Percentiles rank a stretch among this genome's conserved stretches.
Conservation (phyloP, 305 asterid genomes). For the Ajuga reptans region DNA sequence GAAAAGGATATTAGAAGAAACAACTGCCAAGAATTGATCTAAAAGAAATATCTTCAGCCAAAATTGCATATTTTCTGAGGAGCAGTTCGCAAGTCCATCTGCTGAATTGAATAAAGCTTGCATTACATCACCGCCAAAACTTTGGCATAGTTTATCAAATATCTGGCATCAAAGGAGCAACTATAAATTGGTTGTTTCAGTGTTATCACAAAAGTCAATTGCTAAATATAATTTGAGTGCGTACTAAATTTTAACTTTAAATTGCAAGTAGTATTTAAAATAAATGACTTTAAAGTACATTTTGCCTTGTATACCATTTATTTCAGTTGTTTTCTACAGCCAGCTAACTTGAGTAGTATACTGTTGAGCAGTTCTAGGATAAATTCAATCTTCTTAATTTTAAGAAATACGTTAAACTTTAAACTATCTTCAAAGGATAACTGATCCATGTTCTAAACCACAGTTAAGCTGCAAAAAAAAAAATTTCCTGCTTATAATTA, state of each 20-base stretch:
- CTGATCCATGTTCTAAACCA: neutral
- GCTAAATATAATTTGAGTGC: neutral
- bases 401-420: neutral
- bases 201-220: neutral
- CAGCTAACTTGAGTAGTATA: neutral
- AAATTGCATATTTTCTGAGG: constrained; percentile 50
- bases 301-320: neutral
- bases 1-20: constrained; percentile 88
- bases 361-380: neutral
- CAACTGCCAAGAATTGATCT: constrained; percentile 73
- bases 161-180: constrained; percentile 33
- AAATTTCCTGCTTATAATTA: neutral
- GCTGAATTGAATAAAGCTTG: constrained; percentile 86
- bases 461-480: neutral
- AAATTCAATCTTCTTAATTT: constrained; percentile 1
- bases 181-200: neutral
- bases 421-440: neutral
- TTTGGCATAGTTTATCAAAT: constrained; percentile 80
- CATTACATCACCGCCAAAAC: constrained; percentile 94
- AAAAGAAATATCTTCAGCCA: constrained; percentile 68
- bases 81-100: constrained; percentile 73
- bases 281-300: constrained; percentile 16
- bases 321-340: neutral
- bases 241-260: neutral
- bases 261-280: neutral